Percentiles rank a stretch among this genome's conserved stretches.
Conservation (phyloP, 1,284 basidiomycete species). For the Sparassis latifolia region DNA sequence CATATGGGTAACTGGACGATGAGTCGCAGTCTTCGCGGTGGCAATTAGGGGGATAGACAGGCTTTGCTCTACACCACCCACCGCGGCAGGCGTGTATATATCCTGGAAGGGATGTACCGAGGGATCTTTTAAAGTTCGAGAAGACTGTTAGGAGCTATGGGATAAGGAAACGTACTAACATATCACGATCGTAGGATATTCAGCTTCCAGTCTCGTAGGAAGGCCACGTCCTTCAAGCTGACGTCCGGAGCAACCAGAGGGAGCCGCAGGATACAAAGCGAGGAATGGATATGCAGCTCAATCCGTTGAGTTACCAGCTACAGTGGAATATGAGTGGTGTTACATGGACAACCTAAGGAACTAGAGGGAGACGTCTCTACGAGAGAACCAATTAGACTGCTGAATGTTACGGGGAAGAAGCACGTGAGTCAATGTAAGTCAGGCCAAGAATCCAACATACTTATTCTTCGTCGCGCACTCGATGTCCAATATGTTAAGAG, state of each 20-base stretch:
- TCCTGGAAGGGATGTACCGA: conserved; percentile 35
- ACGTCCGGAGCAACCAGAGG: not conserved
- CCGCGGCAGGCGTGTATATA: conserved; percentile 31
- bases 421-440: conserved; percentile 1
- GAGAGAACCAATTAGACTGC: not conserved
- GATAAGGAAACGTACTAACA: conserved; percentile 5
- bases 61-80: not conserved
- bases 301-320: no score
- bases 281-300: no score
- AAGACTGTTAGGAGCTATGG: not conserved
- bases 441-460: not conserved
- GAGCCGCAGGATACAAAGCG: conserved; percentile 1
- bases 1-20: conserved; percentile 1
- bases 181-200: conserved; percentile 11
- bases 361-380: conserved; percentile 8
- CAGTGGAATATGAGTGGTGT: not conserved
- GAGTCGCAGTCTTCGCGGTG: not conserved
- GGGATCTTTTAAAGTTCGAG: conserved; percentile 12
- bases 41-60: conserved; percentile 24
- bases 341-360: conserved; percentile 7
- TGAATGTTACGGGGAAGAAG: conserved; percentile 6
- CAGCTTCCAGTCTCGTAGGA: not conserved
- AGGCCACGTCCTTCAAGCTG: not conserved
- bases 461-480: not conserved
- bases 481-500: not conserved